These are phyloP conservation scores for Bruguiera hainesii DNA, from an alignment of 441 rosid genomes.

Conservation along the genomic window DNA sequence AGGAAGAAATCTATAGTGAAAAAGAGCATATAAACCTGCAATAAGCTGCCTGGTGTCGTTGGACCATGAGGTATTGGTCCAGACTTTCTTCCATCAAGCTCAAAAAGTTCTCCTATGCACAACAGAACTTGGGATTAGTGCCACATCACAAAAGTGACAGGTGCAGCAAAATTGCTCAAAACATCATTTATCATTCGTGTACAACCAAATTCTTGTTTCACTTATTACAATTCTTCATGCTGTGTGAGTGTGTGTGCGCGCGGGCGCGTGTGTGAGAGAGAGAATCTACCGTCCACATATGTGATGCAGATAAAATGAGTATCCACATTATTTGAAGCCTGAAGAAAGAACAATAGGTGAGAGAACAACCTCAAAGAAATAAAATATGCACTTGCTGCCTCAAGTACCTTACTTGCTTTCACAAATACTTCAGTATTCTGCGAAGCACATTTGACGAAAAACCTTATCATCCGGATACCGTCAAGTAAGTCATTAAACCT, in stretches of 20 bases:
- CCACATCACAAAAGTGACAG: conserved; percentile 5
- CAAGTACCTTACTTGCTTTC: not conserved
- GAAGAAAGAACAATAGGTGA: conserved; percentile 17
- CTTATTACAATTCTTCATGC: not conserved
- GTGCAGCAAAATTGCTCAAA: conserved; percentile 1
- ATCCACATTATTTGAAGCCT: conserved; percentile 70
- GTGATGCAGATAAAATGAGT: conserved; percentile 83
- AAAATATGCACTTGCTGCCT: not conserved
- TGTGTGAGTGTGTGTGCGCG: not conserved
- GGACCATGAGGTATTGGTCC: conserved; percentile 71
- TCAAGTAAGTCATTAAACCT: too few species aligned
- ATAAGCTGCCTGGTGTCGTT: conserved; percentile 59
- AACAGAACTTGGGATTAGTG: conserved; percentile 4
- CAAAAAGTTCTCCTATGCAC: conserved; percentile 66
- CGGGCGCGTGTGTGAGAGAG: not conserved
- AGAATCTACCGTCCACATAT: conserved; percentile 63
- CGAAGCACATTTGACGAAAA: too few species aligned
- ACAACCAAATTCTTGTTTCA: not conserved
- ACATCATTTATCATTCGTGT: conserved; percentile 4
- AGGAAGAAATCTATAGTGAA: too few species aligned
- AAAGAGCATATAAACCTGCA: conserved; percentile 46
- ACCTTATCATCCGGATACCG: too few species aligned
- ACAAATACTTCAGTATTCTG: too few species aligned
- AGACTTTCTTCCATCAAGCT: conserved; percentile 89
- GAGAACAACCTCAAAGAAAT: conserved; percentile 3